Base-by-base conservation (phyloP, 768 basidiomycete genomes). In the Leccinum subgranulosum region DNA sequence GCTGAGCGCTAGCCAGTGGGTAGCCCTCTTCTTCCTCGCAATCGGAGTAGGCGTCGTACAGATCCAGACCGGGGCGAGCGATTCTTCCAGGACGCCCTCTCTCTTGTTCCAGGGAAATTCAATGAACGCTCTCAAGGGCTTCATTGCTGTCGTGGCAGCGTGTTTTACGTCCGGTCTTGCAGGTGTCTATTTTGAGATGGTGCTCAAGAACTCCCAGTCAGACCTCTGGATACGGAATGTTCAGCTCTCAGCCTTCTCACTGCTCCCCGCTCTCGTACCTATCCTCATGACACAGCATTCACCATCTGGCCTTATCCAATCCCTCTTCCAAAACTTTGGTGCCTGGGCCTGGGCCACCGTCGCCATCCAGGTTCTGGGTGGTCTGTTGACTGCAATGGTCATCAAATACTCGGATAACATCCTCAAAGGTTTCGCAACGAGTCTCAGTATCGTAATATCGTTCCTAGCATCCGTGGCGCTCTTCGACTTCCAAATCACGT, bases 171-270 rank as follows among this genome's bases (percentile, higher is more conserved):
- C 94, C 0, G 96, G 96, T 25, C 84, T 98, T 47, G 95, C 95
- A 0, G 95, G 95, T 6, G 95, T 98, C 27, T 98, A 98, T 76
- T 98, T 98, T 64, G 96, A 98, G 76, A 94, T 96, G 90, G 94
- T 94, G 34, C 78, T 95, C 62, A 98, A 96, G 77, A 87, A 88
- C 64, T 90, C 91, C 3, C 86, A 86, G 64, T 81, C 87, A 4
- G 93, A 97, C 74, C 80, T 98, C 11, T 98, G 96, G 96, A 87
- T 96, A 57, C 90, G 96, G 68, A 98, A 98, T 71, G 89, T 96
- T 59, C 96, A 98, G 72, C 82, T 98, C 15, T 95, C 93, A 23
- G 80, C 95, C 54, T 98, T 98, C 78, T 95, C 93, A 50, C 80
- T 98, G 45, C 79, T 96, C 23, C 96, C 96, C 3, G 94, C 94